phyloP scores from a whole-genome alignment of 2,329 filamentous ascomycete species.

The Diaporthe sp. region DNA sequence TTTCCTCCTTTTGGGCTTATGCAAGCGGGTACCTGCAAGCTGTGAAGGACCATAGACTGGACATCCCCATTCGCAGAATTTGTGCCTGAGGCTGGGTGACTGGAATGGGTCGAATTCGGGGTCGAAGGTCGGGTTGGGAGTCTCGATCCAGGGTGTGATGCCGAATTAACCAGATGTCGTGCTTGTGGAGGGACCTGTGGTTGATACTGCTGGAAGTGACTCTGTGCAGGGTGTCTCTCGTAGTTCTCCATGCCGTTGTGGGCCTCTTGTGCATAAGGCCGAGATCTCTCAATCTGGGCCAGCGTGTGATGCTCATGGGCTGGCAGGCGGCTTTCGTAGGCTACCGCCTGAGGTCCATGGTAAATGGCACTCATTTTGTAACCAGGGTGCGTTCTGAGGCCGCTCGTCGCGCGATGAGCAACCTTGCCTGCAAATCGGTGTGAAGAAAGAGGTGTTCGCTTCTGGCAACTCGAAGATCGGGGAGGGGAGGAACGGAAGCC shows the following conservation, averaged over 20 bases:
- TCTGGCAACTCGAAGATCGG: constrained; percentile 33
- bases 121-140: constrained; percentile 55
- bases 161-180: constrained; percentile 22
- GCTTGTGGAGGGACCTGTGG: constrained; percentile 24
- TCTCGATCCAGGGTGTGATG: constrained; percentile 45
- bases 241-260: constrained; percentile 36
- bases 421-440: constrained; percentile 6
- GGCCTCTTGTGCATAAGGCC: constrained; percentile 32
- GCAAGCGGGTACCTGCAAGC: constrained; percentile 79
- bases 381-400: constrained; percentile 16
- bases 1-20: constrained; percentile 83
- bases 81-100: constrained; percentile 47
- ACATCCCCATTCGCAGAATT: constrained; percentile 55
- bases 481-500: constrained; percentile 37
- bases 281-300: constrained; percentile 34
- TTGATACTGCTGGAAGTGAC: constrained; percentile 36
- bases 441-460: constrained; percentile 7
- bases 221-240: constrained; percentile 31
- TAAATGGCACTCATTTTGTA: constrained; percentile 40
- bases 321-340: constrained; percentile 35
- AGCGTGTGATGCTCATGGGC: constrained; percentile 33
- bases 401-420: background rate
- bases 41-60: constrained; percentile 66
- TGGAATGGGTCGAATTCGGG: constrained; percentile 51
- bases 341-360: constrained; percentile 39